Percentiles rank a stretch among this genome's conserved stretches.
Conservation (phyloP, 2,329 filamentous ascomycete species). For the Penicillium oxalicum region DNA sequence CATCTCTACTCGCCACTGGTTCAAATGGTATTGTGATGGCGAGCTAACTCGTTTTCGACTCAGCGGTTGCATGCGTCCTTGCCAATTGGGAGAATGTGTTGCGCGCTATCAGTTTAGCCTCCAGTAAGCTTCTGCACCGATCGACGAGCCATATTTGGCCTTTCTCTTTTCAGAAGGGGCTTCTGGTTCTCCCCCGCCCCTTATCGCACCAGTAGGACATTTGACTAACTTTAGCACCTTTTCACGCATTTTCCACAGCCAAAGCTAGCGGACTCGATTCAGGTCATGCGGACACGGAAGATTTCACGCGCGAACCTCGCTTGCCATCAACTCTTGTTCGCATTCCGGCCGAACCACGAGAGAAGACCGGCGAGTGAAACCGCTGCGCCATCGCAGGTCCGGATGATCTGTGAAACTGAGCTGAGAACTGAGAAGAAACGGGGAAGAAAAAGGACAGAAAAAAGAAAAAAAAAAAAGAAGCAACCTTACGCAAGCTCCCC, state of each 20-base stretch:
- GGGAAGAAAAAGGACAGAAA: no score
- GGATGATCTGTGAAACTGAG: no score
- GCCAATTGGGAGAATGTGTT: constrained; percentile 63
- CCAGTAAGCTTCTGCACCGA: constrained; percentile 43
- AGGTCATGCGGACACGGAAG: constrained; percentile 38
- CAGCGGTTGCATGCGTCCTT: constrained; percentile 60
- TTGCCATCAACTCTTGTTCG: constrained; percentile 41
- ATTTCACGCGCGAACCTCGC: constrained; percentile 62
- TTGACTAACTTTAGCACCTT: constrained; percentile 3
- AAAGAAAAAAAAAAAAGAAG: no score
- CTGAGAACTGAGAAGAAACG: no score
- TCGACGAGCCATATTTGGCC: no score
- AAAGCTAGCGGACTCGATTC: constrained; percentile 21
- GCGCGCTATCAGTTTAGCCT: constrained; percentile 59
- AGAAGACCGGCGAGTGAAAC: constrained; percentile 19
- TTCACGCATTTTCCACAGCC: constrained; percentile 12
- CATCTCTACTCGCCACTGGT: constrained; percentile 1
- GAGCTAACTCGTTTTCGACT: background rate
- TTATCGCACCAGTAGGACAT: constrained; percentile 8
- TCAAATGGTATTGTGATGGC: background rate
- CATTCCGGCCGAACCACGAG: constrained; percentile 32
- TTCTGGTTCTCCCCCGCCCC: background rate
- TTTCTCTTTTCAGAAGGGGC: no score
- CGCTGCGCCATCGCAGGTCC: background rate
- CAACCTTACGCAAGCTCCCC: no score